Conservation (phyloP, 228 moss, liverwort and hornwort species). For the Sphagnum fallax region DNA sequence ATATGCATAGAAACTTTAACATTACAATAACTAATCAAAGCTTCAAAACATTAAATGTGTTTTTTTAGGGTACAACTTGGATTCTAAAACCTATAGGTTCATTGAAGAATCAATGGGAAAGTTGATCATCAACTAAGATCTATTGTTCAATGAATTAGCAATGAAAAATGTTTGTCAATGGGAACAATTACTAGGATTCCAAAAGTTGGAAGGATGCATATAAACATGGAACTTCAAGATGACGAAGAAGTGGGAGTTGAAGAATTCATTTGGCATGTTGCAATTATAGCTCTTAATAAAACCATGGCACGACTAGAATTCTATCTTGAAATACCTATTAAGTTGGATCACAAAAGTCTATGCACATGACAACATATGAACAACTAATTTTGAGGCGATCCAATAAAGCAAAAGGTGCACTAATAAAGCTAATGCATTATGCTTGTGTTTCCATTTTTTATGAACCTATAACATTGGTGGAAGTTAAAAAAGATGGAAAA, state of each 20-base stretch:
- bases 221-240: not conserved
- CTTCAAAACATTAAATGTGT: not conserved
- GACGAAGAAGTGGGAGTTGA: not conserved
- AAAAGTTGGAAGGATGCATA: not conserved
- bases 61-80: not conserved
- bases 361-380: not conserved
- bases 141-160: conserved; percentile 1
- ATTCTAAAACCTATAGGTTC: conserved; percentile 2
- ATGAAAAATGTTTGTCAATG: not conserved
- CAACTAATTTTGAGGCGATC: not conserved
- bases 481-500: not conserved
- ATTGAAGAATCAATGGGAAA: not conserved
- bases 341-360: not conserved
- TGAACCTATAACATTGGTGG: not conserved
- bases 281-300: not conserved
- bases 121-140: conserved; percentile 4
- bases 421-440: not conserved
- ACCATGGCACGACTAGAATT: not conserved
- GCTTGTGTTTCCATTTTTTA: not conserved
- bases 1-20: conserved; percentile 1
- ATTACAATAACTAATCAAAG: not conserved
- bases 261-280: not conserved
- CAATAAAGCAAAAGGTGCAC: not conserved
- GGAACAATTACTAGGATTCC: not conserved
- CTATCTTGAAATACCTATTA: not conserved